Evolutionary conservation across 345 rosid genomes (phyloP).

Genomic region (Odontarrhena argentea): DNA sequence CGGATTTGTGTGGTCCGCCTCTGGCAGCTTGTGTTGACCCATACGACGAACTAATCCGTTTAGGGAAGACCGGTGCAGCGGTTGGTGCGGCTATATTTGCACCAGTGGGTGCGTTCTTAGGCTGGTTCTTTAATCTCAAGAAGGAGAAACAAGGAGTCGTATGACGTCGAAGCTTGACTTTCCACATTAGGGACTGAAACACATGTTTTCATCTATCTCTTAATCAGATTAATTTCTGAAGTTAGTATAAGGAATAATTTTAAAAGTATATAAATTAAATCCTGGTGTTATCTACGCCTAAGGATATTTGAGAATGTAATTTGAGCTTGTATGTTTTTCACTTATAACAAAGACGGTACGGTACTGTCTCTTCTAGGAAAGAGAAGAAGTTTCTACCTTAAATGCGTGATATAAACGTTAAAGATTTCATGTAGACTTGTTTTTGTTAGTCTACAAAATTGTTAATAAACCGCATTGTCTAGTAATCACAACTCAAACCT

Average conservation of each 20-base stretch:
- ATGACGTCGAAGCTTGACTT: constrained; percentile 11
- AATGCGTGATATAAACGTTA: too few relatives aligned
- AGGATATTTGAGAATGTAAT: not conserved
- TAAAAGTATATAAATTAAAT: not conserved
- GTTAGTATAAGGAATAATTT: not conserved
- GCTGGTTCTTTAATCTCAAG: constrained; percentile 9
- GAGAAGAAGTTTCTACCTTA: too few relatives aligned
- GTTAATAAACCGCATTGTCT: too few relatives aligned
- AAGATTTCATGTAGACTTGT: too few relatives aligned
- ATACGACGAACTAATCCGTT: not conserved
- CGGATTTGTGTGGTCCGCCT: constrained; percentile 60
- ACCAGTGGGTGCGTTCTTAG: constrained; percentile 20
- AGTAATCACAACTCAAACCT: too few relatives aligned
- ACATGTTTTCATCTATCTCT: not conserved
- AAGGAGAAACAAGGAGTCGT: not conserved
- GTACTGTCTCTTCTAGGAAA: too few relatives aligned
- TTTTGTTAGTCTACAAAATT: too few relatives aligned
- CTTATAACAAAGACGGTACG: too few relatives aligned
- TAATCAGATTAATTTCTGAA: not conserved
- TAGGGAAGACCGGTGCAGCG: constrained; percentile 62
- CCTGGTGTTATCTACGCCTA: too few relatives aligned
- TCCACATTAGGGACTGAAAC: constrained; percentile 5
- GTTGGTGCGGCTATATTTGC: constrained; percentile 44
- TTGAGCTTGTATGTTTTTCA: not conserved
- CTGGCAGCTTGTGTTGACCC: constrained; percentile 44